phyloP scores from a whole-genome alignment of 2,329 filamentous ascomycete genomes.

The Xylaria digitata region DNA sequence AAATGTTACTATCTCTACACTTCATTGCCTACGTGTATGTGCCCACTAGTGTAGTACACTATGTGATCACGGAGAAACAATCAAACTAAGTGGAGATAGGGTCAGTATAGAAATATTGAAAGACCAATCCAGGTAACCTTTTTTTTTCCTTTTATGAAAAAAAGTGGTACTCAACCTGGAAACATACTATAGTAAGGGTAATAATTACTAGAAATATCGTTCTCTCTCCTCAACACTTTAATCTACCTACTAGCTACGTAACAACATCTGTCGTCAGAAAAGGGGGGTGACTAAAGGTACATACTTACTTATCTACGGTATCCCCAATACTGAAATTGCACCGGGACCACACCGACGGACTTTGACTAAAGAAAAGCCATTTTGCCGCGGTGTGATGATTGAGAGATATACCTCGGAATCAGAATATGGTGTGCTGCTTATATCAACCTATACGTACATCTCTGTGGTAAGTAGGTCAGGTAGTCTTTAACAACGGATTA shows the following conservation, averaged over 20 bases:
- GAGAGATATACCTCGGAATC: conserved; percentile 1
- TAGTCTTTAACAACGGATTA: background rate
- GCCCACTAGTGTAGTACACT: too few species aligned
- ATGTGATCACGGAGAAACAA: background rate
- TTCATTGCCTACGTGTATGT: background rate
- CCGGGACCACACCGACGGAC: conserved; percentile 40
- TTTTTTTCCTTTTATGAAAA: background rate
- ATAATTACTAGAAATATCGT: too few species aligned
- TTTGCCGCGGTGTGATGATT: conserved; percentile 5
- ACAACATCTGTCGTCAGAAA: conserved; percentile 11
- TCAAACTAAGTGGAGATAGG: background rate
- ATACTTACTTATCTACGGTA: background rate
- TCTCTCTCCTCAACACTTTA: background rate
- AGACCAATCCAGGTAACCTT: background rate
- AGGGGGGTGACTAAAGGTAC: background rate
- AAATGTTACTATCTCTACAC: too few species aligned
- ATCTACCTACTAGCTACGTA: background rate
- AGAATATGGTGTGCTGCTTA: background rate
- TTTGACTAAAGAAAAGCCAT: conserved; percentile 20
- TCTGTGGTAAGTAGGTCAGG: background rate
- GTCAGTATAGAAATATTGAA: background rate
- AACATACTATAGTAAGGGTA: too few species aligned
- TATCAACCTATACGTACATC: background rate
- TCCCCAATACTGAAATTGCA: conserved; percentile 28
- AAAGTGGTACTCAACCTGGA: background rate